Base-by-base conservation (phyloP, 495 filamentous ascomycete species). In the Penicillium robsamsonii region DNA sequence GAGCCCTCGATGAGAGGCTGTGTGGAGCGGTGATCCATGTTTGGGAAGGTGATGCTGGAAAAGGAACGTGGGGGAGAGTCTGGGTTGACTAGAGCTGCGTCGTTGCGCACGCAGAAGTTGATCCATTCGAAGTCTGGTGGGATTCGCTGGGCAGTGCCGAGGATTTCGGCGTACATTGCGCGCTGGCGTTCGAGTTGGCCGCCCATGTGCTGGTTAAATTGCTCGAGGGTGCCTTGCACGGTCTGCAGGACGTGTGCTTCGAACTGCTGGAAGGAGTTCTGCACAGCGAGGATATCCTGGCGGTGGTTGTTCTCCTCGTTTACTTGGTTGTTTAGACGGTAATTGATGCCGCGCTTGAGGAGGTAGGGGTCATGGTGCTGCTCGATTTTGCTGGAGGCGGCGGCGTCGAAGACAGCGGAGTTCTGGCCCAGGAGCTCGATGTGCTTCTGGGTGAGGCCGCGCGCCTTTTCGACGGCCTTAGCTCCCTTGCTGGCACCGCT, bases 81-180 rank as follows among this genome's bases (percentile, higher is more conserved):
- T 1, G 92, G 88, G 71, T 96, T 82, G 68, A 96, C 86, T n/a
- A 98, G 85, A 17, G 84, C 71, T 57, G 83, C 71, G 55, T 75
- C 78, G 65, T 87, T 87, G 61, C 89, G 84, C 43, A 79, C 69
- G 31, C 85, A 63, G 73, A 98, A 98, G 57, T 84, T 85, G 47
- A 87, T 82, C 91, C 91, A 98, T 72, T 98, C 94, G 53, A 95
- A 94, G 61, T 96, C 88, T n/a, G 82, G 81, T 1, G 91, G 88
- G 47, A 97, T 84, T n/a, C 78, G 76, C 71, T 96, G 88, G 2
- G 85, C 79, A n/a, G 81, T 83, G 52, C 78, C 79, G 43, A 94
- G 79, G 70, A 97, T 92, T 66, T 97, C 90, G 56, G 78, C 79
- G 69, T 95, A 94, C 68, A 97, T 84, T 15, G 80, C 74, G 53